Evolutionary conservation across 192 early-diverging fungal species (phyloP).

Genomic region (Coemansia biformis): DNA sequence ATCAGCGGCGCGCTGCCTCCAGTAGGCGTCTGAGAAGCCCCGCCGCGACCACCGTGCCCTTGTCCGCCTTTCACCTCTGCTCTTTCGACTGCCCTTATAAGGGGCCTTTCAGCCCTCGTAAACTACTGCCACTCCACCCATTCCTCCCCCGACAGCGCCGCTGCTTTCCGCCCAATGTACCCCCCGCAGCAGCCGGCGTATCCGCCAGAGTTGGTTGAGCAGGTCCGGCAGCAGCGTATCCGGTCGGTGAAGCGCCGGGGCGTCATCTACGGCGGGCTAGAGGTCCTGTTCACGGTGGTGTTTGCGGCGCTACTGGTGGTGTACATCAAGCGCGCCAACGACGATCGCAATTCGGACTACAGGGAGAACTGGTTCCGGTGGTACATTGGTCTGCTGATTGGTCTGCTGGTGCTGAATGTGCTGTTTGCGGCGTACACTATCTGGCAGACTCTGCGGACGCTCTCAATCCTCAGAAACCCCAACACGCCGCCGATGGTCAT

Average conservation of each 20-base stretch:
- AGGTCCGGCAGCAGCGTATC: slow-evolving; percentile 24
- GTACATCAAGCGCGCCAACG: slow-evolving; percentile 28
- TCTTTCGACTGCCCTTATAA: no score
- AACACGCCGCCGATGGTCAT: slow-evolving; percentile 30
- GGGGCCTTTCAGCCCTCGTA: no score
- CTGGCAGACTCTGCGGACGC: slow-evolving; percentile 17
- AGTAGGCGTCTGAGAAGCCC: no score
- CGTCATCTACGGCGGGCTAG: slow-evolving; percentile 27
- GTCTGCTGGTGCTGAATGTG: slow-evolving; percentile 37
- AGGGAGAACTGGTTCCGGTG: slow-evolving; percentile 34
- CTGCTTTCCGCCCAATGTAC: no score
- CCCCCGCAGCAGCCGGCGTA: slow-evolving; percentile 24
- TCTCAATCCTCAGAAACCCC: slow-evolving; percentile 33
- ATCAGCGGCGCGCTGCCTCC: no score
- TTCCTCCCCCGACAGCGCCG: no score
- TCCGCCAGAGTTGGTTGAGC: slow-evolving; percentile 20
- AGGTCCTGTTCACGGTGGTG: slow-evolving; percentile 31
- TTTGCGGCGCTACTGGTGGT: slow-evolving; percentile 35
- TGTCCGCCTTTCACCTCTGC: no score
- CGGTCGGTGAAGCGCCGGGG: slow-evolving; percentile 17
- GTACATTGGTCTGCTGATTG: slow-evolving; percentile 48
- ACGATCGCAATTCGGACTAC: slow-evolving; percentile 10
- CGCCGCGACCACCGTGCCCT: no score
- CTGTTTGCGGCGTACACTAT: slow-evolving; percentile 30
- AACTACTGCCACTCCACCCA: no score